These are phyloP conservation scores for Botrytis squamosa DNA, from an alignment of 2,329 filamentous ascomycete species.

Conservation along the genomic window DNA sequence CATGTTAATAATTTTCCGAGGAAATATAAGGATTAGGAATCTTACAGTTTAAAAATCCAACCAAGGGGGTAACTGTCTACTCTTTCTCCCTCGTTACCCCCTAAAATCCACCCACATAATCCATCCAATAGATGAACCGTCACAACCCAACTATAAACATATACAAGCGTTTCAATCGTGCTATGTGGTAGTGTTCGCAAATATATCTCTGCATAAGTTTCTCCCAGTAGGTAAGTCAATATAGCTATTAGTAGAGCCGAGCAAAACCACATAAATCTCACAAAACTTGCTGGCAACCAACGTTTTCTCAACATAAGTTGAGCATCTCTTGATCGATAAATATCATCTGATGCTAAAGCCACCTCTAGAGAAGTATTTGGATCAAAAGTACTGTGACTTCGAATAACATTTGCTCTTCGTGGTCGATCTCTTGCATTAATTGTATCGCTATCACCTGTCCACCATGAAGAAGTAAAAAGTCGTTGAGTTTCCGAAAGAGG, in stretches of 20 bases:
- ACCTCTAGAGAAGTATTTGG: slow-evolving; percentile 38
- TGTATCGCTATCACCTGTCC: slow-evolving; percentile 55
- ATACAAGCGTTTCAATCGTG: slow-evolving; percentile 65
- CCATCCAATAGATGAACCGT: slow-evolving; percentile 65
- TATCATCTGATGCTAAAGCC: slow-evolving; percentile 33
- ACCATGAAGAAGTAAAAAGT: slow-evolving; percentile 66
- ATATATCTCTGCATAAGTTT: slow-evolving; percentile 69
- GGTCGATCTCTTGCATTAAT: slow-evolving; percentile 44
- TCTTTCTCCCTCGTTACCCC: slow-evolving; percentile 62
- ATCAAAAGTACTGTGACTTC: slow-evolving; percentile 33
- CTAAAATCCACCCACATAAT: slow-evolving; percentile 65
- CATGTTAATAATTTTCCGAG: slow-evolving; percentile 12
- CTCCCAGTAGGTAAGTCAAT: slow-evolving; percentile 65
- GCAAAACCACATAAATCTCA: slow-evolving; percentile 69
- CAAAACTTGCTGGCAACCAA: slow-evolving; percentile 65
- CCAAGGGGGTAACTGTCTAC: slow-evolving; percentile 69
- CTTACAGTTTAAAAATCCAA: slow-evolving; percentile 69
- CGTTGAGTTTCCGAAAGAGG: slow-evolving; percentile 65
- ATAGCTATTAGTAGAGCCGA: slow-evolving; percentile 61
- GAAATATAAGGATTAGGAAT: neutral
- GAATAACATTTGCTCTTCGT: slow-evolving; percentile 41
- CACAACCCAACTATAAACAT: slow-evolving; percentile 68
- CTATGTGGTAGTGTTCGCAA: slow-evolving; percentile 64
- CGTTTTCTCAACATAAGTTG: slow-evolving; percentile 35
- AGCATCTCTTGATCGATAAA: slow-evolving; percentile 24